These are phyloP conservation scores for Colletotrichum sp. DNA, from an alignment of 2,329 filamentous ascomycete species.

Conservation along the genomic window DNA sequence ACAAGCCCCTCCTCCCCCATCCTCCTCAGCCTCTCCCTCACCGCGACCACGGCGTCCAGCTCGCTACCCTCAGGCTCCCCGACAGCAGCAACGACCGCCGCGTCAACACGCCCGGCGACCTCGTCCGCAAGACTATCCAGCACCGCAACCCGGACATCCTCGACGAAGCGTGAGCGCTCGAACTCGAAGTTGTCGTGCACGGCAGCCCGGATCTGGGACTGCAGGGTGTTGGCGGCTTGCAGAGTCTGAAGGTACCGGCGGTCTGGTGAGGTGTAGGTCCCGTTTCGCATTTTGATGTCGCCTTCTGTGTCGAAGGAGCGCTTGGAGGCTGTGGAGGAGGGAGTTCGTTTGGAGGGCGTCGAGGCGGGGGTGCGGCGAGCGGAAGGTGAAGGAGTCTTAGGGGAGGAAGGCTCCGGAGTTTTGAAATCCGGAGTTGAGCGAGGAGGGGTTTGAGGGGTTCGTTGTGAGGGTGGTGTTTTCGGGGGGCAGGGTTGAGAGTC, in stretches of 20 bases:
- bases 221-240: neutral
- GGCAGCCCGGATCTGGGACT: neutral
- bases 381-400: neutral
- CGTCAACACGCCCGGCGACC: neutral
- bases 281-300: slow-evolving; percentile 4
- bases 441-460: neutral
- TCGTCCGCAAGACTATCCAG: neutral
- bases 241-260: neutral
- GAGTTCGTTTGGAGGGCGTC: neutral
- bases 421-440: neutral
- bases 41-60: neutral
- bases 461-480: neutral
- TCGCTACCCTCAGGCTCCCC: neutral
- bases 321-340: neutral
- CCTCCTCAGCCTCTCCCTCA: neutral
- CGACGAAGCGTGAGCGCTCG: neutral
- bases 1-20: neutral
- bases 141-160: neutral
- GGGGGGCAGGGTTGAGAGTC: neutral
- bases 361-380: neutral
- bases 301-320: neutral
- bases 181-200: neutral
- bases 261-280: neutral
- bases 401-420: neutral
- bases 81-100: neutral